phyloP scores from a whole-genome alignment of 176 grass and related monocot genomes.

The Musa troglodytarum region DNA sequence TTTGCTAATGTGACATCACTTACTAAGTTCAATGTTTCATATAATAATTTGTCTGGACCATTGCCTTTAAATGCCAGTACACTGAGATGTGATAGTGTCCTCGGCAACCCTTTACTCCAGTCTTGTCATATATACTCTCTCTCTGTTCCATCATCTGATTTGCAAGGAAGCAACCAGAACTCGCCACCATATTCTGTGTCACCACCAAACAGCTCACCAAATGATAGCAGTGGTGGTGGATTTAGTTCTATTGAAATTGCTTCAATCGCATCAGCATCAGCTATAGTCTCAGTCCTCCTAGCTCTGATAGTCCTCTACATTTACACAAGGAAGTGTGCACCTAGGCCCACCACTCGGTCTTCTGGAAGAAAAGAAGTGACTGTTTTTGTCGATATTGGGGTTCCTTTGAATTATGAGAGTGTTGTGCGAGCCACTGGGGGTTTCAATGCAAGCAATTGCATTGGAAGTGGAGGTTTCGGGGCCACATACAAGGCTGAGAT shows the following conservation, averaged over 20 bases:
- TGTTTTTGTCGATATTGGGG: slow-evolving; percentile 79
- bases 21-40: slow-evolving; percentile 67
- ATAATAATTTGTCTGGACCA: slow-evolving; percentile 60
- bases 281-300: slow-evolving; percentile 85
- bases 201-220: slow-evolving; percentile 25
- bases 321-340: slow-evolving; percentile 71
- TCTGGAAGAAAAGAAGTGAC: slow-evolving; percentile 59
- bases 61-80: slow-evolving; percentile 41
- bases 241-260: slow-evolving; percentile 97
- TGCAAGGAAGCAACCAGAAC: slow-evolving; percentile 10
- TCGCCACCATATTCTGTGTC: slow-evolving; percentile 23
- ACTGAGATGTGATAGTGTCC: slow-evolving; percentile 37
- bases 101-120: slow-evolving; percentile 46
- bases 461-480: slow-evolving; percentile 90
- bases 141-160: slow-evolving; percentile 16
- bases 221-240: slow-evolving; percentile 14
- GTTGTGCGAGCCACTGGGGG: slow-evolving; percentile 62
- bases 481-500: slow-evolving; percentile 97
- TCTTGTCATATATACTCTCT: slow-evolving; percentile 35
- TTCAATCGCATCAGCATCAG: slow-evolving; percentile 82
- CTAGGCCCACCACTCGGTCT: slow-evolving; percentile 38
- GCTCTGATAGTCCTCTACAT: slow-evolving; percentile 72
- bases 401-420: slow-evolving; percentile 68
- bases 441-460: slow-evolving; percentile 92
- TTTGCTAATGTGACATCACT: slow-evolving; percentile 35